phyloP scores from a whole-genome alignment of 192 early-diverging fungal genomes.

The Coemansia reversa region DNA sequence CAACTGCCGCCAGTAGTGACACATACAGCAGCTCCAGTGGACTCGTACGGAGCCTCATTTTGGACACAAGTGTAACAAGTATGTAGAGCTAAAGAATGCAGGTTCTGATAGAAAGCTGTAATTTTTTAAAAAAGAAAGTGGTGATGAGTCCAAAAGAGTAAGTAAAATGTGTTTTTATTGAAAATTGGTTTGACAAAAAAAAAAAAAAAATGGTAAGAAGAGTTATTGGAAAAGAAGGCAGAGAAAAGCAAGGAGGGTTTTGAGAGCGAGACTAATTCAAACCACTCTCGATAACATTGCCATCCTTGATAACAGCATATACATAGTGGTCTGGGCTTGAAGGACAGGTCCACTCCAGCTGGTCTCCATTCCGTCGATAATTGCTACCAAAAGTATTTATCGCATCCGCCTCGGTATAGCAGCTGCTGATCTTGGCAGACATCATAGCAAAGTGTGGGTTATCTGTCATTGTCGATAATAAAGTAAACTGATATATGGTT shows the following conservation, averaged over 20 bases:
- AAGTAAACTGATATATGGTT: too few species aligned
- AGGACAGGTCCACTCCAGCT: conserved; percentile 20
- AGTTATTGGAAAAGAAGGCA: neutral
- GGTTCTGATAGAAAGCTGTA: too few species aligned
- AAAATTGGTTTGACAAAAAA: neutral
- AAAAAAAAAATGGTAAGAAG: neutral
- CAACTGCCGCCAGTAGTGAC: neutral
- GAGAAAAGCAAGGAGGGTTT: neutral
- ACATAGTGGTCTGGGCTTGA: conserved; percentile 5
- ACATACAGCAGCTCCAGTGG: neutral
- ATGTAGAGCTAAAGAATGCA: too few species aligned
- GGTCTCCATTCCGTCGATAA: conserved; percentile 5
- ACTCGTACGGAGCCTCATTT: too few species aligned
- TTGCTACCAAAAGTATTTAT: conserved; percentile 4
- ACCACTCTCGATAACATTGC: conserved; percentile 3
- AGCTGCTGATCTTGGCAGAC: conserved; percentile 1
- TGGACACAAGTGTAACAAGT: too few species aligned
- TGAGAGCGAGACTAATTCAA: neutral
- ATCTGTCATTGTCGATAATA: too few species aligned
- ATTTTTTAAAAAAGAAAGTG: too few species aligned
- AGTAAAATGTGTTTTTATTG: neutral
- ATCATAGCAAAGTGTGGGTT: too few species aligned
- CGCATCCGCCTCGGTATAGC: conserved; percentile 12
- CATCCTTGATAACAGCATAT: conserved; percentile 9
- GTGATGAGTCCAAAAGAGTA: too few species aligned